Evolutionary conservation across 2,329 filamentous ascomycete genomes (phyloP).

Genomic region (Stagonosporopsis chrysanthemi): DNA sequence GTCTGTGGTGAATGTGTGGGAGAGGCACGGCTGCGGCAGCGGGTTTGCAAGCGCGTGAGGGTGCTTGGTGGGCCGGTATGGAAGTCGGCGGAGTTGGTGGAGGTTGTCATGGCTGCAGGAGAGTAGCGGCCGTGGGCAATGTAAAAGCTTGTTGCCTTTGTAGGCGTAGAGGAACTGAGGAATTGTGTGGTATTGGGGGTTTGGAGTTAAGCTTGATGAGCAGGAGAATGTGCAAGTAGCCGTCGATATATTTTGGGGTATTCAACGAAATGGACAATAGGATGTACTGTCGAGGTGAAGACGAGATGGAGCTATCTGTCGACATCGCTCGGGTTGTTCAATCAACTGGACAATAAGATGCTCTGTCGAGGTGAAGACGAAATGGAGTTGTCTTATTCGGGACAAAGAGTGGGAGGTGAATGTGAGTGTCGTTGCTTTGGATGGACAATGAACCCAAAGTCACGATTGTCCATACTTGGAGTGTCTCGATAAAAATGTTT

Average conservation of each 20-base stretch:
- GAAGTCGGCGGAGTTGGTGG: background rate
- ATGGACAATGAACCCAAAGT: background rate
- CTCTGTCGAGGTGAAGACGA: background rate
- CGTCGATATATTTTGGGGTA: no score
- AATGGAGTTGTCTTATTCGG: background rate
- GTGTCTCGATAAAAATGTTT: background rate
- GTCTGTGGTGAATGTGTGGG: background rate
- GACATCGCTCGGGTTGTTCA: background rate
- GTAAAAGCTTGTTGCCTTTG: background rate
- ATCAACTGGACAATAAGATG: background rate
- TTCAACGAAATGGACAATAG: no score
- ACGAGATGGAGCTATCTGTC: no score
- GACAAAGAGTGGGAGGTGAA: background rate
- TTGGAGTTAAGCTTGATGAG: no score
- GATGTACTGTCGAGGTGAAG: background rate
- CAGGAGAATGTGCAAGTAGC: no score
- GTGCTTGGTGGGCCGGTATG: background rate
- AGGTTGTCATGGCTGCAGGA: background rate
- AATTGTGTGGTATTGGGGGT: background rate
- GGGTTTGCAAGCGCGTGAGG: background rate
- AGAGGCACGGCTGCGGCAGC: background rate
- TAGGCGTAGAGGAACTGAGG: background rate
- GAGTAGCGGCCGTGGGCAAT: conserved; percentile 6
- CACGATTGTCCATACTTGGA: background rate
- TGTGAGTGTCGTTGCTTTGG: background rate